Evolutionary conservation across 176 grass and related monocot species (phyloP), one percentile per base, ranked within the genome.

Genomic region (Juncus inflexus): DNA sequence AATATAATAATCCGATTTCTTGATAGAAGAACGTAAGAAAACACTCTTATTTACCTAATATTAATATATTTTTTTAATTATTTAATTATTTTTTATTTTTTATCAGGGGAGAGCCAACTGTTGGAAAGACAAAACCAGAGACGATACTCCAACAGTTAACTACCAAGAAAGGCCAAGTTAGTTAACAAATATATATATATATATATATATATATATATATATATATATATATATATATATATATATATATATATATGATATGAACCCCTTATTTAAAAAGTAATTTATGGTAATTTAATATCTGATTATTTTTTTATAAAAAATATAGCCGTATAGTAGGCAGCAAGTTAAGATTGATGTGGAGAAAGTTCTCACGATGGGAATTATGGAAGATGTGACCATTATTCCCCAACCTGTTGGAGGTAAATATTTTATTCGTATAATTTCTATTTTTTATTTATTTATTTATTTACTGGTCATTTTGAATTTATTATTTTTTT

Each of bases 291-390:
- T 83, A 51, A 13, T 76, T 12, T 71, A 28, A 39, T 42, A 40
- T 35, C 12, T 60, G 35, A 14, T 14, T 56, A 52, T 4, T 55
- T 69, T 59, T 61, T 37, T 40, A 70, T 43, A 75, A 80, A 63
- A 62, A 60, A 77, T 59, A 66, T 81, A 99, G 94, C 87, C 85
- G 58, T 99, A 89, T 63, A 92, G 84, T 84, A 81, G 80, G 55
- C 76, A 83, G 47, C 94, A 99, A 79, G 80, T 91, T 53, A 86
- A 99, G 79, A 99, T 87, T 78, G 94, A 99, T 56, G 94, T 92
- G 49, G 94, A 99, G 67, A 99, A 87, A 77, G 89, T 99, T 81
- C 75, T 99, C 13, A 99, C 94, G 42, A 99, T 99, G 94, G 94
- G 94, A 76, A 99, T 99, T 60, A 92, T 99, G 94, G 85, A 99